Conservation (phyloP, 176 grass and related monocot genomes). For the Triticum turgidum region DNA sequence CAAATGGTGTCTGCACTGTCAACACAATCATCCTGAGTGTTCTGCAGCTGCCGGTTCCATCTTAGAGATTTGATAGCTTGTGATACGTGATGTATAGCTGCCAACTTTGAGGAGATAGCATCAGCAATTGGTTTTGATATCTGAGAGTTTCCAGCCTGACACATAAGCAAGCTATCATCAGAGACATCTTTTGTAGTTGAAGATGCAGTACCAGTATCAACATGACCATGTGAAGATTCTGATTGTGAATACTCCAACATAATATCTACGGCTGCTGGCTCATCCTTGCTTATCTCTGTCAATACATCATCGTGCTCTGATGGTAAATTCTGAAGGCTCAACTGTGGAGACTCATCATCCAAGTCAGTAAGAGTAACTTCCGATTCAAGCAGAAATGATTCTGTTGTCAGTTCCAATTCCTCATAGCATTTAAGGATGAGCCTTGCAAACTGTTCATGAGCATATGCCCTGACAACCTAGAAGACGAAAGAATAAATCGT, state of each 20-base stretch:
- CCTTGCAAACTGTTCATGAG: constrained; percentile 97
- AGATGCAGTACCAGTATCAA: constrained; percentile 39
- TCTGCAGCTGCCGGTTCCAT: constrained; percentile 92
- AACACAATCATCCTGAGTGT: constrained; percentile 42
- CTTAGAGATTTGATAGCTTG: constrained; percentile 98
- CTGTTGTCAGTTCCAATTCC: constrained; percentile 85
- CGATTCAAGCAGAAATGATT: constrained; percentile 82
- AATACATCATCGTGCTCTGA: constrained; percentile 46
- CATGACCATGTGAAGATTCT: constrained; percentile 19
- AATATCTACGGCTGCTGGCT: constrained; percentile 19
- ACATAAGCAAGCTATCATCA: constrained; percentile 60
- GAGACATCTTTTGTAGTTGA: constrained; percentile 35
- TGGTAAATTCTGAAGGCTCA: constrained; percentile 61
- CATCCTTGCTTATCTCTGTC: constrained; percentile 34
- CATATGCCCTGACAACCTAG: constrained; percentile 87
- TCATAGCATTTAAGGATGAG: constrained; percentile 92
- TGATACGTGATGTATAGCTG: constrained; percentile 96
- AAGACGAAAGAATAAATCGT: constrained; percentile 11
- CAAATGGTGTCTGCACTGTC: constrained; percentile 50
- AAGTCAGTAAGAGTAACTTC: constrained; percentile 91
- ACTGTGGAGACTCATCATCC: constrained; percentile 71
- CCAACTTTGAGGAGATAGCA: constrained; percentile 91
- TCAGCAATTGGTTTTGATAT: constrained; percentile 64
- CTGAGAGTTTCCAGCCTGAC: constrained; percentile 48
- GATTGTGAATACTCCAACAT: constrained; percentile 38